A percentile compares a stretch with the other conserved stretches of the same genome.
Evolutionary conservation across 2,329 filamentous ascomycete species (phyloP).

Genomic region (Penicillium vulpinum): DNA sequence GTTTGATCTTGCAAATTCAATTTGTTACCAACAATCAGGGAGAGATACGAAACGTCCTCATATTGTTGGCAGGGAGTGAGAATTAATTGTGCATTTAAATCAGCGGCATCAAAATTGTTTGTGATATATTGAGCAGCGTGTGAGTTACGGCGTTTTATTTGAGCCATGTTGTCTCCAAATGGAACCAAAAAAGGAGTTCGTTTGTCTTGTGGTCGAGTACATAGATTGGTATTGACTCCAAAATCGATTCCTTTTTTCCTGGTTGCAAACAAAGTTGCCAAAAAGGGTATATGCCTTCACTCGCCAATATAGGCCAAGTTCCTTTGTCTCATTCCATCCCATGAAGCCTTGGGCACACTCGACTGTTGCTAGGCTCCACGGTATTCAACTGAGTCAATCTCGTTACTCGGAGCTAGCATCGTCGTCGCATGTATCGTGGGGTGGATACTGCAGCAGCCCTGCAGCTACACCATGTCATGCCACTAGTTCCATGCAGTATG

Average conservation of each 20-base stretch:
- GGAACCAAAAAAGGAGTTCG: conserved; percentile 3
- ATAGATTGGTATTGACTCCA: not conserved
- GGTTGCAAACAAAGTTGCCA: not conserved
- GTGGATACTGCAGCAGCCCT: not conserved
- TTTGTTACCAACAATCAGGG: not conserved
- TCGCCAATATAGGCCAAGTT: not conserved
- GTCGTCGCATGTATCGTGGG: not conserved
- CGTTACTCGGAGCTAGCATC: not conserved
- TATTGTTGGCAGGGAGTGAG: conserved; percentile 14
- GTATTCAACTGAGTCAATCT: not conserved
- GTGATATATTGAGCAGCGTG: conserved; percentile 20
- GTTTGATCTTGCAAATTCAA: not conserved
- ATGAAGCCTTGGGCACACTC: not conserved
- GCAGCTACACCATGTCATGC: not conserved
- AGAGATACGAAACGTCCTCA: conserved; percentile 15
- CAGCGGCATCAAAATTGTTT: conserved; percentile 18
- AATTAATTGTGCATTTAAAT: conserved; percentile 9
- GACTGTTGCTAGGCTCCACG: not conserved
- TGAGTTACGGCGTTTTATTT: conserved; percentile 30
- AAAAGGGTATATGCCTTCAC: not conserved
- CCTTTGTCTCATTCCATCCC: not conserved
- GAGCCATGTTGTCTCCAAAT: conserved; percentile 13
- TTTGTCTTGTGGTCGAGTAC: conserved; percentile 1
- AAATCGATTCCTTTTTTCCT: not conserved
- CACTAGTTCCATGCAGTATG: not conserved